These are phyloP conservation scores for Wickerhamiella azyma DNA, from an alignment of 805 yeast genomes.

Conservation along the genomic window DNA sequence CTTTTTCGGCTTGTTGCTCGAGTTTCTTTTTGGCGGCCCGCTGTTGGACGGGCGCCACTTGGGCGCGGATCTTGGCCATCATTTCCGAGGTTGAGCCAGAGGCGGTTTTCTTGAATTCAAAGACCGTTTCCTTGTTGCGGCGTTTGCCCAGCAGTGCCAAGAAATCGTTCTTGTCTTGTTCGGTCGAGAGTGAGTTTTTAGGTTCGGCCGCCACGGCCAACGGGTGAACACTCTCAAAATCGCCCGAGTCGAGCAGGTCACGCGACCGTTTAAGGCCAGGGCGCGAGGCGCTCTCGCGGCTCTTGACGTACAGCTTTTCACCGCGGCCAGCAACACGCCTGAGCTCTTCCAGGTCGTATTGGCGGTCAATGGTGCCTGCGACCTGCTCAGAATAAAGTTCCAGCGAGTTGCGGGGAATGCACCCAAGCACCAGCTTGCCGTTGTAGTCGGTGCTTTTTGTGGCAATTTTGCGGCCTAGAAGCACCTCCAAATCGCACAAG, in stretches of 20 bases:
- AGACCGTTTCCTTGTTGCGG: slow-evolving; percentile 74
- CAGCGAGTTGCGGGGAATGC: slow-evolving; percentile 57
- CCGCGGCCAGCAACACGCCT: slow-evolving; percentile 71
- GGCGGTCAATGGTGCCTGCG: slow-evolving; percentile 42
- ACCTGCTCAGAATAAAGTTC: slow-evolving; percentile 64
- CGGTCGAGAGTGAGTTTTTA: slow-evolving; percentile 36
- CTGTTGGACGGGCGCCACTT: slow-evolving; percentile 76
- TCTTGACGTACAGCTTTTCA: slow-evolving; percentile 72
- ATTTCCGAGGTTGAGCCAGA: slow-evolving; percentile 50
- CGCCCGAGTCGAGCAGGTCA: slow-evolving; percentile 39
- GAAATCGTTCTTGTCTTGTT: slow-evolving; percentile 63
- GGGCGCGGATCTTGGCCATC: slow-evolving; percentile 77
- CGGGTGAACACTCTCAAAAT: slow-evolving; percentile 85
- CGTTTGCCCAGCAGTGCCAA: slow-evolving; percentile 60
- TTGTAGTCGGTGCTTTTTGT: slow-evolving; percentile 50
- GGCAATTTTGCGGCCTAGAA: slow-evolving; percentile 64
- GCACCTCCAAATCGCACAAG: slow-evolving; percentile 74
- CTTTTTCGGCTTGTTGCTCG: slow-evolving; percentile 53
- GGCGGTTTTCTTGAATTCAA: slow-evolving; percentile 56
- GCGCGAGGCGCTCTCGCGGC: slow-evolving; percentile 72
- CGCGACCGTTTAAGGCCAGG: slow-evolving; percentile 80
- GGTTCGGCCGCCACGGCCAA: slow-evolving; percentile 31
- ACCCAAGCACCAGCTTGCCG: slow-evolving; percentile 67
- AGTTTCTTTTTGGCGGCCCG: slow-evolving; percentile 53
- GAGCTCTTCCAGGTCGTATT: slow-evolving; percentile 54